Percentiles rank a stretch among this genome's conserved stretches.
phyloP scores from a whole-genome alignment of 257 asterid species.

The Nicotiana noctiflora region DNA sequence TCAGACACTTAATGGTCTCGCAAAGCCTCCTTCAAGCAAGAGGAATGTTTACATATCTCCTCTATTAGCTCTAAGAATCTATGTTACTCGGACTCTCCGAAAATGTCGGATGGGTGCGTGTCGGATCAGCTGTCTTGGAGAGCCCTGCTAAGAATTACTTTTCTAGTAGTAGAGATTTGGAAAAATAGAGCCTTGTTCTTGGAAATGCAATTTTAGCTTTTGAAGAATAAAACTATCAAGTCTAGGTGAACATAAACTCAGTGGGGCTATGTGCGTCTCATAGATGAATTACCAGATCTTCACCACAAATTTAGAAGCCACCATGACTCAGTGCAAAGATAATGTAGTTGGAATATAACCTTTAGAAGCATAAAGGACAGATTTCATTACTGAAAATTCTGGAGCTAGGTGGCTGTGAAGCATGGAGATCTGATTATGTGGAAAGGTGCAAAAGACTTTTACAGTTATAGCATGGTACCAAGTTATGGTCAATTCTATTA shows the following conservation, averaged over 20 bases:
- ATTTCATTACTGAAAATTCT: neutral
- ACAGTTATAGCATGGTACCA: neutral
- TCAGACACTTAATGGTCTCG: neutral
- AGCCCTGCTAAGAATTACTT: neutral
- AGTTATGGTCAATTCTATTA: neutral
- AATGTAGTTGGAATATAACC: neutral
- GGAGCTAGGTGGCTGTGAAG: neutral
- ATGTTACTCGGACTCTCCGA: no score
- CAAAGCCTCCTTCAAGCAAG: neutral
- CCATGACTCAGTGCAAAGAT: neutral
- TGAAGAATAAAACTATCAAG: neutral
- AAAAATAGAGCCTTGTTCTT: neutral
- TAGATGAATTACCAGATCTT: no score
- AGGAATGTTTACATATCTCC: neutral
- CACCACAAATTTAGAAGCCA: neutral
- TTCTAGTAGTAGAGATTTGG: neutral
- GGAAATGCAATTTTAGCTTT: neutral
- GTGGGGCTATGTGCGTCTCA: neutral
- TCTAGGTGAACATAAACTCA: neutral
- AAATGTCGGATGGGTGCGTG: no score
- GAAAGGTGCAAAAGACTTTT: neutral
- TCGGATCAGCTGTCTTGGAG: no score
- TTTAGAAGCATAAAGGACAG: neutral
- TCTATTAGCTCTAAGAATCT: neutral
- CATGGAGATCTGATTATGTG: neutral